A percentile compares a stretch with the other conserved stretches of the same genome.
Evolutionary conservation across 1,284 basidiomycete species (phyloP).

Genomic region (Irpex sp.): DNA sequence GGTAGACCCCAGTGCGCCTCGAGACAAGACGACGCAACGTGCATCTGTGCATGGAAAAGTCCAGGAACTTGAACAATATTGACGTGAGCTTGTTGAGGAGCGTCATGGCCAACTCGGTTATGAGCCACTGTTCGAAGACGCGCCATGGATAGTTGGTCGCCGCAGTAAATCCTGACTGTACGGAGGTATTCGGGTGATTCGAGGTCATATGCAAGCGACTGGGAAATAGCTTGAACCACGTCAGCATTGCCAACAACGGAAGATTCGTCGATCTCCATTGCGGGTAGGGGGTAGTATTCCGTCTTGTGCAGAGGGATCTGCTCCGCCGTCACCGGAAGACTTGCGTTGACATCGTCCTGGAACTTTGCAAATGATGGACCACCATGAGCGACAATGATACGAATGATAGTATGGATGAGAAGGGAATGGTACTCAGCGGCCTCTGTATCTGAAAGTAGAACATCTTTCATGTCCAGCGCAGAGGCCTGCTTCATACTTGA

Average conservation of each 20-base stretch:
- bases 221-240: conserved; percentile 27
- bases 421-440: conserved; percentile 11
- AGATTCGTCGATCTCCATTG: conserved; percentile 33
- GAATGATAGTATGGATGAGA: conserved; percentile 25
- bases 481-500: conserved; percentile 17
- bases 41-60: not conserved
- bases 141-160: conserved; percentile 35
- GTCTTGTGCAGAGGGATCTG: conserved; percentile 30
- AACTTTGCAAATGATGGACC: conserved; percentile 25
- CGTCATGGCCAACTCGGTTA: conserved; percentile 32
- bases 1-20: conserved; percentile 10
- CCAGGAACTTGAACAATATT: not conserved
- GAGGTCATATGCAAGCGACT: conserved; percentile 21
- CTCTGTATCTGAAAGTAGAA: conserved; percentile 20
- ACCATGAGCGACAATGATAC: conserved; percentile 27
- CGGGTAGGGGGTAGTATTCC: conserved; percentile 25
- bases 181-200: conserved; percentile 6
- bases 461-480: conserved; percentile 20
- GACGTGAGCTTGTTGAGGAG: not conserved
- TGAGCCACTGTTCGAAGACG: conserved; percentile 25
- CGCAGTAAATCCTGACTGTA: conserved; percentile 22
- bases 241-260: conserved; percentile 30
- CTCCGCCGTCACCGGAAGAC: conserved; percentile 17
- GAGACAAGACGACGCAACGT: not conserved
- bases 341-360: conserved; percentile 14